These are phyloP conservation scores for Phoma sp. DNA, from an alignment of 2,329 filamentous ascomycete species.

Conservation along the genomic window DNA sequence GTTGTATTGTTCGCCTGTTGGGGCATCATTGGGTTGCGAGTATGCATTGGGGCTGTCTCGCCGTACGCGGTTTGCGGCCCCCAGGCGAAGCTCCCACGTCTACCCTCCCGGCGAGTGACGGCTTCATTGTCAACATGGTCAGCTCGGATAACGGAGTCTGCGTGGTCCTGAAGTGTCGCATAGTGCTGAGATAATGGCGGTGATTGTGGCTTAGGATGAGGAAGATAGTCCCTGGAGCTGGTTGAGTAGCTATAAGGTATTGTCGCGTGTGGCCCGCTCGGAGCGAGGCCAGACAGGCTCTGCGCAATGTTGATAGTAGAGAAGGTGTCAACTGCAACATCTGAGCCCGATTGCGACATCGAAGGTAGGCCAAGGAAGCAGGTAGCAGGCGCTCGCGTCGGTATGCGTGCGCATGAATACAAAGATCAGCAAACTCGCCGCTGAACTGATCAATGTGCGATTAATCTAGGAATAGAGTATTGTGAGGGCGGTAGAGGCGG, in stretches of 20 bases:
- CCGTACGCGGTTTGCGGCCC: constrained; percentile 14
- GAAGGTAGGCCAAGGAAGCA: constrained; percentile 16
- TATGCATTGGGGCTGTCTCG: constrained; percentile 9
- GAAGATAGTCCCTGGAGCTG: background rate
- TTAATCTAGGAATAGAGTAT: constrained; percentile 9
- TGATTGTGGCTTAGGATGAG: constrained; percentile 9
- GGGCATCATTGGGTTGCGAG: constrained; percentile 24
- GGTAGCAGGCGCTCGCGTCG: constrained; percentile 18
- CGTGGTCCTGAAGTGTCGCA: constrained; percentile 39
- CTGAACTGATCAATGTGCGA: background rate
- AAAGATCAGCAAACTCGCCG: constrained; percentile 10
- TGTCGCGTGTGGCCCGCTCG: constrained; percentile 3
- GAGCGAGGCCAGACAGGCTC: constrained; percentile 5
- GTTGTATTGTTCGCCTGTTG: constrained; percentile 13
- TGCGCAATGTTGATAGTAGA: constrained; percentile 6
- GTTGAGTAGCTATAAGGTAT: constrained; percentile 11
- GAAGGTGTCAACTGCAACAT: constrained; percentile 11
- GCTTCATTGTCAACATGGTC: constrained; percentile 9
- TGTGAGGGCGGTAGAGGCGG: background rate
- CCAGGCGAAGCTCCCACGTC: constrained; percentile 40
- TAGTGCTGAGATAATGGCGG: constrained; percentile 23
- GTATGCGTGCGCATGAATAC: constrained; percentile 22
- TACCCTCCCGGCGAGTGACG: constrained; percentile 23
- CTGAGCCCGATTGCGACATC: constrained; percentile 24
- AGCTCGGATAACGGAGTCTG: constrained; percentile 18